A percentile compares a stretch with the other conserved stretches of the same genome.
These are phyloP conservation scores for Tillandsia leiboldiana DNA, from an alignment of 176 grass and related monocot species.

Conservation along the genomic window DNA sequence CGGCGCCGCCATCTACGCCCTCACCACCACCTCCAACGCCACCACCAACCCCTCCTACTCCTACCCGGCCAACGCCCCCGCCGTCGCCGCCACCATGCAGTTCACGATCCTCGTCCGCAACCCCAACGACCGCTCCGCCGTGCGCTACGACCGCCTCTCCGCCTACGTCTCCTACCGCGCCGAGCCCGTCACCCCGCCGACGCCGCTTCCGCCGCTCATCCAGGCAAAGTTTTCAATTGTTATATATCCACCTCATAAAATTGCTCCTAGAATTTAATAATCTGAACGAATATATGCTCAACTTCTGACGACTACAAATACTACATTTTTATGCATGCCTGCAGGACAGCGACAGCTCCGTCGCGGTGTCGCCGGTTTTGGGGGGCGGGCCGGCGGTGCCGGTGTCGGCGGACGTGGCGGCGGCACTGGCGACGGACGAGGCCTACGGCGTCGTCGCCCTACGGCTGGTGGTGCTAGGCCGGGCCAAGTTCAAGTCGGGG, in stretches of 20 bases:
- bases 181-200: slow-evolving; percentile 44
- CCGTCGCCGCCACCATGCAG: slow-evolving; percentile 48
- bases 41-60: background rate
- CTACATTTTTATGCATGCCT: too few species aligned
- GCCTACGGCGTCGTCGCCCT: slow-evolving; percentile 43
- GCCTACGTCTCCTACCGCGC: slow-evolving; percentile 58
- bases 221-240: too few species aligned
- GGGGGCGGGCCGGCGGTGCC: slow-evolving; percentile 23
- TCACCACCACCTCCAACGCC: slow-evolving; percentile 32
- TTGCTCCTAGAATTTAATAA: too few species aligned
- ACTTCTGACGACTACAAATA: too few species aligned
- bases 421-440: slow-evolving; percentile 47
- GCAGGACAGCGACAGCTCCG: slow-evolving; percentile 39
- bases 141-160: slow-evolving; percentile 55
- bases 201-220: slow-evolving; percentile 41
- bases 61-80: background rate
- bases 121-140: slow-evolving; percentile 36
- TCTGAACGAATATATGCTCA: too few species aligned
- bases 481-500: slow-evolving; percentile 46
- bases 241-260: too few species aligned
- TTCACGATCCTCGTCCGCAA: slow-evolving; percentile 63
- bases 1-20: slow-evolving; percentile 47
- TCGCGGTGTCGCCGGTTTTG: slow-evolving; percentile 36
- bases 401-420: slow-evolving; percentile 35
- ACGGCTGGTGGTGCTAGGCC: slow-evolving; percentile 59